These are phyloP conservation scores for Plectosphaerella sp. DNA, from an alignment of 2,329 filamentous ascomycete genomes.

Conservation along the genomic window DNA sequence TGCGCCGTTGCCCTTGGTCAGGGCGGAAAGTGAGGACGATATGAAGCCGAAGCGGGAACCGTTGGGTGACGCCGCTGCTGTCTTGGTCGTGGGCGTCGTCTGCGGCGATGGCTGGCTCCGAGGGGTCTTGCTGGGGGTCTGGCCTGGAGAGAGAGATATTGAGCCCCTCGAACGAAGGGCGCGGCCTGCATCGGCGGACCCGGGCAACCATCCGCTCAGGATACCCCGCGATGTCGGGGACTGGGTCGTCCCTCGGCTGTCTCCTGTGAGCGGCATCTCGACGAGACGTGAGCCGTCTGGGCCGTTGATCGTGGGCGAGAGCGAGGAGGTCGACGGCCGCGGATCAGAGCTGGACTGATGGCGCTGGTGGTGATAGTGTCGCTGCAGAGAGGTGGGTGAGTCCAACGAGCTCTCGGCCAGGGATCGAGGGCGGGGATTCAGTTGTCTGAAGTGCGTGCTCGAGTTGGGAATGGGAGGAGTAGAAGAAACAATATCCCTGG, in stretches of 20 bases:
- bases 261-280: slow-evolving; percentile 39
- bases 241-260: slow-evolving; percentile 23
- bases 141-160: slow-evolving; percentile 19
- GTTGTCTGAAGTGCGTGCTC: slow-evolving; percentile 4
- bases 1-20: slow-evolving; percentile 29
- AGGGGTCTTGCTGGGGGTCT: slow-evolving; percentile 23
- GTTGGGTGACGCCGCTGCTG: slow-evolving; percentile 17
- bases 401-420: slow-evolving; percentile 4
- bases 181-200: slow-evolving; percentile 11
- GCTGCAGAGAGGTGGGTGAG: slow-evolving; percentile 7
- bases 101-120: slow-evolving; percentile 8
- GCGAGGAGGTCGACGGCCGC: slow-evolving; percentile 16
- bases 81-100: slow-evolving; percentile 26
- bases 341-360: slow-evolving; percentile 30
- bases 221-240: slow-evolving; percentile 19
- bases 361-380: slow-evolving; percentile 20
- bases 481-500: not conserved
- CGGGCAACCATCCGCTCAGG: slow-evolving; percentile 25
- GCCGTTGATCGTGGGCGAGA: slow-evolving; percentile 18
- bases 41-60: slow-evolving; percentile 42
- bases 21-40: slow-evolving; percentile 38
- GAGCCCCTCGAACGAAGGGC: not conserved
- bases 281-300: slow-evolving; percentile 17
- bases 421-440: slow-evolving; percentile 5
- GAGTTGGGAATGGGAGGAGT: not conserved